Evolutionary conservation across 345 rosid genomes (phyloP).

Genomic region (Punica granatum): DNA sequence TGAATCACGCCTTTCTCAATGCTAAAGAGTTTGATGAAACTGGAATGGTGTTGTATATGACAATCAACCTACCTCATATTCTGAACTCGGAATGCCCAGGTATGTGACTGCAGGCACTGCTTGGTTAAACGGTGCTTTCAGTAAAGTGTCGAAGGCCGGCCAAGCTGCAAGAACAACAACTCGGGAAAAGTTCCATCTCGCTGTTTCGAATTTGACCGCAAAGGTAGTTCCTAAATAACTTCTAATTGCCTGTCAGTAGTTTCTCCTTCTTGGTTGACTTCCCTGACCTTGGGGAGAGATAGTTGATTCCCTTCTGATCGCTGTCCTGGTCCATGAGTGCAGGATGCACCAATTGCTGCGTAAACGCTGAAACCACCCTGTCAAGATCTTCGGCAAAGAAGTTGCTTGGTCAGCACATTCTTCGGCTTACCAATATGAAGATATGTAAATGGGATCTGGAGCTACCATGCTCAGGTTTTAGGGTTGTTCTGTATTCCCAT

Average conservation of each 20-base stretch:
- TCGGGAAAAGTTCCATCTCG: constrained; percentile 68
- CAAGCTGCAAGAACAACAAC: constrained; percentile 87
- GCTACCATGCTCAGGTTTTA: constrained; percentile 4
- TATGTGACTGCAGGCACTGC: constrained; percentile 79
- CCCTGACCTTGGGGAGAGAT: neutral
- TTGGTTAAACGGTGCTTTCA: constrained; percentile 89
- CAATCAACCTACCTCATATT: neutral
- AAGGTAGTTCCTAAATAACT: constrained; percentile 41
- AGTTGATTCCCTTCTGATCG: neutral
- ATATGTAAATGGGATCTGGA: constrained; percentile 5
- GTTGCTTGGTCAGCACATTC: neutral
- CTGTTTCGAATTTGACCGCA: constrained; percentile 74
- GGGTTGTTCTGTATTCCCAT: constrained; percentile 8
- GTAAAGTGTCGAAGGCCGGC: constrained; percentile 84
- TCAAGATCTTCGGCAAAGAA: constrained; percentile 1
- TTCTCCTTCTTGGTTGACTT: neutral
- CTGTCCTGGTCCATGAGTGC: constrained; percentile 13
- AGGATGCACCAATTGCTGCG: constrained; percentile 85
- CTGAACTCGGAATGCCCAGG: constrained; percentile 26
- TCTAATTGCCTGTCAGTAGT: neutral
- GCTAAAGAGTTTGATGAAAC: neutral
- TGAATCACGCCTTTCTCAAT: neutral
- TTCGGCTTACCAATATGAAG: neutral
- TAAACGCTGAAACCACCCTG: constrained; percentile 15
- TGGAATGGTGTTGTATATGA: neutral